Conservation (phyloP, 768 basidiomycete species). For the Suillus hirtellus region DNA sequence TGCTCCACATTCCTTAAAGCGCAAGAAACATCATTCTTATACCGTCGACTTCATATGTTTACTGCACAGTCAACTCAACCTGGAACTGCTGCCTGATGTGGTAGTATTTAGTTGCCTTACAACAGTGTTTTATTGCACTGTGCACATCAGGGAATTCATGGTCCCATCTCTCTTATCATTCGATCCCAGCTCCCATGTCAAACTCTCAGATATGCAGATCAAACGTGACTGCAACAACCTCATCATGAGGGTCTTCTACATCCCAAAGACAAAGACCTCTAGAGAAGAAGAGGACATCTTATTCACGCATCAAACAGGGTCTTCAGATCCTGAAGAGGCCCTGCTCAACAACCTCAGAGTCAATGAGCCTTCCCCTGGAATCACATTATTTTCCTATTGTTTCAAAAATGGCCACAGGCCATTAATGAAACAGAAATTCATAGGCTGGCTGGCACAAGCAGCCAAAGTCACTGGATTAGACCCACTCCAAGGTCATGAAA, state of each 20-base stretch:
- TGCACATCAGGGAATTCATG: not conserved
- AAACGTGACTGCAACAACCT: not conserved
- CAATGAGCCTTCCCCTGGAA: not conserved
- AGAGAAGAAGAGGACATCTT: not conserved
- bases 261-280: not conserved
- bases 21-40: not conserved
- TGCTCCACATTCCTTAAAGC: fast-evolving
- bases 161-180: not conserved
- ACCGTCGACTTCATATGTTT: not conserved
- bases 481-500: slow-evolving; percentile 23
- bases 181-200: fast-evolving
- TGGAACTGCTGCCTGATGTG: fast-evolving
- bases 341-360: no score
- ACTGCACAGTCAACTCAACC: fast-evolving
- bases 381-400: slow-evolving; percentile 32
- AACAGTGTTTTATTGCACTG: fast-evolving
- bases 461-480: slow-evolving; percentile 9
- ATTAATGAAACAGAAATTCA: slow-evolving; percentile 29
- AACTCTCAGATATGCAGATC: not conserved
- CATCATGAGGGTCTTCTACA: not conserved
- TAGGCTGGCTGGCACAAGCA: slow-evolving; percentile 17
- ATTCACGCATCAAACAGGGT: fast-evolving
- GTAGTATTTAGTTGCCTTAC: not conserved
- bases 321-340: no score
- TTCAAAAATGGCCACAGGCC: slow-evolving; percentile 15